Evolutionary conservation across 768 basidiomycete species (phyloP).

Genomic region (Gymnopilus dilepis): DNA sequence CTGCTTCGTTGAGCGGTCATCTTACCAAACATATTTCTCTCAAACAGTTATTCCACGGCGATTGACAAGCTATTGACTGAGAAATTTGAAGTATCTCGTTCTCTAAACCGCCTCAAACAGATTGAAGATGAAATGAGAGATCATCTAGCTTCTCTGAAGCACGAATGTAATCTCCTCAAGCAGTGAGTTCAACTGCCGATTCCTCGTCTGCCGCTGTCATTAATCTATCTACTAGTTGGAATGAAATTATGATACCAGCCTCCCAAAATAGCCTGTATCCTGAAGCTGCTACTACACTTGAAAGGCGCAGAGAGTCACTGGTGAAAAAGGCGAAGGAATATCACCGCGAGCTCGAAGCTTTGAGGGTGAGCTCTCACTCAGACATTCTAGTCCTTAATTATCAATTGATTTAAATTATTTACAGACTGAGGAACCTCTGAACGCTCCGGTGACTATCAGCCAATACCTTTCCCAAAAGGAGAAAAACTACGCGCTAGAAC

Average conservation of each 20-base stretch:
- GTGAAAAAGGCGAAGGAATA: constrained; percentile 53
- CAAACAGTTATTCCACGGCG: constrained; percentile 42
- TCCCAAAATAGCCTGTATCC: constrained; percentile 18
- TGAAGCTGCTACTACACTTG: constrained; percentile 37
- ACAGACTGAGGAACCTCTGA: constrained; percentile 34
- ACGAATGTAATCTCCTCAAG: constrained; percentile 42
- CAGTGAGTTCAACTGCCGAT: constrained; percentile 34
- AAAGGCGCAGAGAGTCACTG: constrained; percentile 46
- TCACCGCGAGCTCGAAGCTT: constrained; percentile 42
- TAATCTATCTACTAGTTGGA: constrained; percentile 38
- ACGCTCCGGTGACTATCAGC: constrained; percentile 40
- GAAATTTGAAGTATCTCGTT: constrained; percentile 35
- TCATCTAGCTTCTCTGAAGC: constrained; percentile 38
- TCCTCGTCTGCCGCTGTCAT: background rate
- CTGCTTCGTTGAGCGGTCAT: background rate
- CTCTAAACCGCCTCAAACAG: constrained; percentile 36
- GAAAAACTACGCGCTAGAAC: constrained; percentile 39
- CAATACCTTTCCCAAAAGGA: constrained; percentile 45
- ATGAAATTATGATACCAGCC: constrained; percentile 31
- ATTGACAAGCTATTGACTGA: constrained; percentile 39
- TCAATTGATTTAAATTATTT: background rate
- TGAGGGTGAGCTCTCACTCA: constrained; percentile 32
- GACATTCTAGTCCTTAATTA: too few species aligned
- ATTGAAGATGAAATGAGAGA: constrained; percentile 43
- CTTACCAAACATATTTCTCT: background rate